A percentile compares a stretch with the other conserved stretches of the same genome.
phyloP scores from a whole-genome alignment of 169 alveolate species.

The Eimeria necatrix region DNA sequence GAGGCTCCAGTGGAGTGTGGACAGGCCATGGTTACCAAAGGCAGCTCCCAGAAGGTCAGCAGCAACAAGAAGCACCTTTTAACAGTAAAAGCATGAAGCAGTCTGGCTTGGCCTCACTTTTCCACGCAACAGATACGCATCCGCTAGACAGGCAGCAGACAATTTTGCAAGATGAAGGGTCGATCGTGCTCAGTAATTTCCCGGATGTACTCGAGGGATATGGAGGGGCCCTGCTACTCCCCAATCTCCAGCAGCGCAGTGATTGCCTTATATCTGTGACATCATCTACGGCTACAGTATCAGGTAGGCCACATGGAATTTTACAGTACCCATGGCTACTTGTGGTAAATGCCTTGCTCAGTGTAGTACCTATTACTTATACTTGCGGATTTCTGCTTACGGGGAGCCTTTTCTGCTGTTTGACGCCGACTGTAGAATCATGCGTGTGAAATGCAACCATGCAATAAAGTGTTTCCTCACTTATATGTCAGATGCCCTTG shows the following conservation, averaged over 20 bases:
- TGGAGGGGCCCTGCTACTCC: constrained; percentile 74
- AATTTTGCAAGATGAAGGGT: constrained; percentile 7
- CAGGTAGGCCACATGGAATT: neutral
- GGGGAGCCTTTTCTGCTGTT: no score
- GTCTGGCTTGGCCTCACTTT: neutral
- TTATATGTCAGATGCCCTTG: no score
- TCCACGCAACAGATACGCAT: neutral
- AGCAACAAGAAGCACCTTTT: neutral
- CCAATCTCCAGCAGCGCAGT: constrained; percentile 67
- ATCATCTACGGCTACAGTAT: constrained; percentile 31
- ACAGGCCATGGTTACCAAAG: neutral
- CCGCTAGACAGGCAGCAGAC: neutral
- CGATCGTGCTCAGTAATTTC: constrained; percentile 14
- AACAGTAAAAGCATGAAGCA: neutral
- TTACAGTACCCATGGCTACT: no score
- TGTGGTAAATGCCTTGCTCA: no score
- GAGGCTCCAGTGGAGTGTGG: neutral
- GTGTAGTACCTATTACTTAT: no score
- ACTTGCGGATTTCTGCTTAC: no score
- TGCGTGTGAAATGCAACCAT: no score
- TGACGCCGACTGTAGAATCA: no score
- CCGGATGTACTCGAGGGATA: constrained; percentile 74
- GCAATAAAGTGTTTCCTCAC: no score
- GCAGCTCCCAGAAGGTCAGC: neutral
- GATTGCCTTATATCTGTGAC: constrained; percentile 73